Conservation (phyloP, 2,329 filamentous ascomycete genomes). For the Geoglossum cookeanum region DNA sequence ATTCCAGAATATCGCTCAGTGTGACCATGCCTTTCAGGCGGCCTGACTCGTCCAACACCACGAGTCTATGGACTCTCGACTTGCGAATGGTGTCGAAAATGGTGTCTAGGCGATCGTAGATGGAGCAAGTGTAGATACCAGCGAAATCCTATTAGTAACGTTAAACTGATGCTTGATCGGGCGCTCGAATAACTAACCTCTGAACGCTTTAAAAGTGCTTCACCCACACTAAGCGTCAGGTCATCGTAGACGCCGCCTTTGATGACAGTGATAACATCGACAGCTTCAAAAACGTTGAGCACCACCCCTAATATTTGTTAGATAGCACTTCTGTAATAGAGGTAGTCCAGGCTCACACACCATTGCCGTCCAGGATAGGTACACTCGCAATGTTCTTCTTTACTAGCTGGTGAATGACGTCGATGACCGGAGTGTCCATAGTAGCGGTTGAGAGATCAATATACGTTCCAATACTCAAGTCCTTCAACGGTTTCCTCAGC, state of each 20-base stretch:
- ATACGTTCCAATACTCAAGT: slow-evolving; percentile 76
- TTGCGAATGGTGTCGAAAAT: slow-evolving; percentile 95
- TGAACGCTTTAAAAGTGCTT: slow-evolving; percentile 68
- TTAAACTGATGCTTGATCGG: not conserved
- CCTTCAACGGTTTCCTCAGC: slow-evolving; percentile 68
- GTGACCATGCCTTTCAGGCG: slow-evolving; percentile 78
- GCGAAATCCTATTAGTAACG: slow-evolving; percentile 52
- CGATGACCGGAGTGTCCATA: slow-evolving; percentile 83
- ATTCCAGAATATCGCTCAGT: slow-evolving; percentile 88
- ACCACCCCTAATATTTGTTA: slow-evolving; percentile 34
- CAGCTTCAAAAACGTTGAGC: slow-evolving; percentile 92
- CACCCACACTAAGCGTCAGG: slow-evolving; percentile 66
- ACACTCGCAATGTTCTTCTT: slow-evolving; percentile 86
- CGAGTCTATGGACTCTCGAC: slow-evolving; percentile 78
- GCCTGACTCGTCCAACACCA: slow-evolving; percentile 81
- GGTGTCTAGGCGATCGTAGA: slow-evolving; percentile 80
- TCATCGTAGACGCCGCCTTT: slow-evolving; percentile 89
- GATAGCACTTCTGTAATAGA: not conserved
- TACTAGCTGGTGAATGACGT: slow-evolving; percentile 86
- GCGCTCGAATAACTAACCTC: slow-evolving; percentile 33
- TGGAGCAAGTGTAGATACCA: slow-evolving; percentile 88
- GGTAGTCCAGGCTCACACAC: slow-evolving; percentile 15
- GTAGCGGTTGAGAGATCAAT: slow-evolving; percentile 57
- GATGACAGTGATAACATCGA: slow-evolving; percentile 91
- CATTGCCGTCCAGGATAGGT: slow-evolving; percentile 70